Evolutionary conservation across 257 asterid species (phyloP).

Genomic region (Hygrophila difformis): DNA sequence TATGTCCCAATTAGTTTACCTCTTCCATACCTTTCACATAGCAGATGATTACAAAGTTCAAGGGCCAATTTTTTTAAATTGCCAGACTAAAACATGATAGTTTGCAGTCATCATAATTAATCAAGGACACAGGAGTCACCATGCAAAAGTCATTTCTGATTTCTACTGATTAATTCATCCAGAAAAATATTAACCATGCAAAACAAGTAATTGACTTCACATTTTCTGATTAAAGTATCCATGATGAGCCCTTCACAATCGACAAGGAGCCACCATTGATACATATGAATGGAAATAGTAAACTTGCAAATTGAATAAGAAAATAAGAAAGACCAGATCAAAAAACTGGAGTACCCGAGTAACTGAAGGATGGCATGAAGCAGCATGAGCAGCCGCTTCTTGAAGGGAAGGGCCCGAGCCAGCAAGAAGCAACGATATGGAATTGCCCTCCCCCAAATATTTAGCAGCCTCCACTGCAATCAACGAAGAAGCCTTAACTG

Average conservation of each 20-base stretch:
- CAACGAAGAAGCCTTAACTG: conserved; percentile 53
- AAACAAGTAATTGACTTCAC: conserved; percentile 3
- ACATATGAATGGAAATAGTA: background rate
- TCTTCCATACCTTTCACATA: too few species aligned
- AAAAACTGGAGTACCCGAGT: conserved; percentile 39
- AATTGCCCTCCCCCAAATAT: conserved; percentile 49
- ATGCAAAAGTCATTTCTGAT: too few species aligned
- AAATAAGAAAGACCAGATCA: background rate
- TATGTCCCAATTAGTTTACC: background rate
- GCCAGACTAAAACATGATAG: too few species aligned
- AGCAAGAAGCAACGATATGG: conserved; percentile 64
- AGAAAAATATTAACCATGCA: background rate
- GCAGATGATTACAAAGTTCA: too few species aligned
- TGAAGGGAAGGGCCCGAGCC: conserved; percentile 80
- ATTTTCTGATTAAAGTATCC: background rate
- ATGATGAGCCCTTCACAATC: conserved; percentile 11
- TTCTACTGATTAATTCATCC: background rate
- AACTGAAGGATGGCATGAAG: conserved; percentile 66
- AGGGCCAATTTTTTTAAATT: too few species aligned
- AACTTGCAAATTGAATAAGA: background rate
- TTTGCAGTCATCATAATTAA: too few species aligned
- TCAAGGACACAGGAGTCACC: too few species aligned
- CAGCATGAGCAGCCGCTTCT: conserved; percentile 74
- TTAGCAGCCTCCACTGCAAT: conserved; percentile 89
- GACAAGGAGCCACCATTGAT: background rate